Conservation (phyloP, 371 early-diverging fungal species). For the Basidiobolus meristosporus region DNA sequence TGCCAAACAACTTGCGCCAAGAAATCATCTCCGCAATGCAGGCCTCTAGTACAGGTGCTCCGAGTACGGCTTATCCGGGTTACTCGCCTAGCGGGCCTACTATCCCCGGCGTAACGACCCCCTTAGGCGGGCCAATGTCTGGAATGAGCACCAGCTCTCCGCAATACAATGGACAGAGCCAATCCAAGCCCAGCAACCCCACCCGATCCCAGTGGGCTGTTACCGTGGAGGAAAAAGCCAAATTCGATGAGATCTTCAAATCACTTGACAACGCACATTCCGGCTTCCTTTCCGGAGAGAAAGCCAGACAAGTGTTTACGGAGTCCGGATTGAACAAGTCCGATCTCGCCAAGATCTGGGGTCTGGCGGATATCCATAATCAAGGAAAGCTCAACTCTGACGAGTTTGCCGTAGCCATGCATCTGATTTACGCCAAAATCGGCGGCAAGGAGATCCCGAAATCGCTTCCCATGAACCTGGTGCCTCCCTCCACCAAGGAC, state of each 20-base stretch:
- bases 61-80: constrained; percentile 1
- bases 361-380: constrained; percentile 67
- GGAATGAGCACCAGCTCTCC: background rate
- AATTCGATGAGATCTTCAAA: constrained; percentile 64
- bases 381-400: constrained; percentile 76
- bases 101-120: background rate
- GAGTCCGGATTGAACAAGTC: constrained; percentile 64
- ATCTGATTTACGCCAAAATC: constrained; percentile 70
- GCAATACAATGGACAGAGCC: background rate
- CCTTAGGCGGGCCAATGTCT: background rate
- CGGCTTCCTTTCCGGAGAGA: constrained; percentile 55
- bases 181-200: background rate
- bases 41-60: too few species aligned
- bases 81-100: constrained; percentile 1
- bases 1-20: constrained; percentile 14
- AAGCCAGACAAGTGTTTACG: constrained; percentile 64
- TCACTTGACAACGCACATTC: constrained; percentile 66
- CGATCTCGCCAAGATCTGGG: constrained; percentile 75
- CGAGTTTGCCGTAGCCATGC: constrained; percentile 90
- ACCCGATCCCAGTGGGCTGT: constrained; percentile 45
- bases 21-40: constrained; percentile 10
- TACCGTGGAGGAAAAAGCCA: constrained; percentile 49
- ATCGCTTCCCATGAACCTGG: constrained; percentile 55
- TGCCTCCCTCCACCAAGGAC: constrained; percentile 53
- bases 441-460: constrained; percentile 66